Evolutionary conservation across 768 basidiomycete species (phyloP).

Genomic region (Mycena rosella): DNA sequence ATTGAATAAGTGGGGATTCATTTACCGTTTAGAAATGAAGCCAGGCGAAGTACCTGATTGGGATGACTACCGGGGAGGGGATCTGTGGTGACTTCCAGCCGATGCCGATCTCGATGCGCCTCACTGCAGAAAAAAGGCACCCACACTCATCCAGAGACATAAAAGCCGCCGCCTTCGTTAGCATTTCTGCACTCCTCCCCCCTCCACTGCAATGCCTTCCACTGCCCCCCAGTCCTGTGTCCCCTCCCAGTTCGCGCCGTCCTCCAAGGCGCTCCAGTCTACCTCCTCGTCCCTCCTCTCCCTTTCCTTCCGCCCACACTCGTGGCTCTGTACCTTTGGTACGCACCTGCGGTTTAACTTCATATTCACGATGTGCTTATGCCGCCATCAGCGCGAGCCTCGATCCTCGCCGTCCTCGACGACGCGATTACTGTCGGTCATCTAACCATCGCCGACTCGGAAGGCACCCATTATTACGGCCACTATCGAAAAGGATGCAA

Average conservation of each 20-base stretch:
- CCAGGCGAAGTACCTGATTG: conserved; percentile 38
- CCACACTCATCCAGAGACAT: conserved; percentile 53
- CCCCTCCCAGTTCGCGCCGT: conserved; percentile 51
- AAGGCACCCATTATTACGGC: conserved; percentile 72
- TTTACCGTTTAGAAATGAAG: conserved; percentile 41
- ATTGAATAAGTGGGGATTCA: conserved; percentile 40
- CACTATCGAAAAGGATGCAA: conserved; percentile 69
- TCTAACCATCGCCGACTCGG: conserved; percentile 71
- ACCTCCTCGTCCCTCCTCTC: conserved; percentile 60
- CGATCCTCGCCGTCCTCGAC: conserved; percentile 69
- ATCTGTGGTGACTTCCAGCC: conserved; percentile 31
- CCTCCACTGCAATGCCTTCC: conserved; percentile 52
- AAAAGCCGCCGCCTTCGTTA: conserved; percentile 46
- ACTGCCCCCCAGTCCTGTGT: conserved; percentile 54
- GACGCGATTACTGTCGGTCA: conserved; percentile 70
- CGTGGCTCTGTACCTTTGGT: conserved; percentile 67
- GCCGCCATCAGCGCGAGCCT: conserved; percentile 62
- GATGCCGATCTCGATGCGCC: conserved; percentile 54
- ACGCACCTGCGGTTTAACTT: conserved; percentile 32
- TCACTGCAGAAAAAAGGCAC: conserved; percentile 44
- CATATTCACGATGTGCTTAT: background rate
- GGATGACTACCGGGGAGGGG: conserved; percentile 32
- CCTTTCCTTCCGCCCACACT: conserved; percentile 56
- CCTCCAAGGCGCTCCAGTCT: conserved; percentile 58
- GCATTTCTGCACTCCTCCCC: conserved; percentile 46